Base-by-base conservation (phyloP, 2,329 filamentous ascomycete genomes). In the Tolypocladium pustulatum region DNA sequence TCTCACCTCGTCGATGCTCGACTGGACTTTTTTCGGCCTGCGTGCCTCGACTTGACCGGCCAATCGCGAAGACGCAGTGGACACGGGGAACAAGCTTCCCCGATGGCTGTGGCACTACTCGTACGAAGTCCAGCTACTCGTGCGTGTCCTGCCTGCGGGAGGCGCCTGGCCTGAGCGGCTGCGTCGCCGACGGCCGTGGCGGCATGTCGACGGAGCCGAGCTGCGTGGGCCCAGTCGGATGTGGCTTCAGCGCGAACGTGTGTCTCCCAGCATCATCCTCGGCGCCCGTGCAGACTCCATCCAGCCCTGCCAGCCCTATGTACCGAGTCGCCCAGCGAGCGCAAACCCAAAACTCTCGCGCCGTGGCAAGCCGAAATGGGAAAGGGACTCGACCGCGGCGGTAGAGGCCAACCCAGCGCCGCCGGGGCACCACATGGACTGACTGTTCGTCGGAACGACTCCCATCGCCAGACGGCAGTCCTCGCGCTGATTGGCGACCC, bases 1-100 rank as follows among this genome's bases (percentile, higher is more conserved):
- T 54, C 53, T 55, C 53, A 40, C 53, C 36, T 55, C 53, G 53
- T 55, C 53, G 53, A 55, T 36, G n/a, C 25, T 40, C 37, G 52
- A 17, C 53, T 25, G 22, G 25, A 6, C 37, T 40, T 30, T 40
- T 30, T 10, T 12, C 13, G 7, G 20, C 13, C 52, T 36, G 9
- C n/a, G 27, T 3, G n/a, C 34, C 52, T 40, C 27, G 36, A 55
- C 54, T 55, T 34, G 53, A 37, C 54, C 57, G 57, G 55, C 57
- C 57, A 59, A 59, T 59, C 57, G 57, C 57, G 46, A 56, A 22
- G 54, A 13, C 7, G 34, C 22, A 49, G 41, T 9, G 57, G 57
- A 37, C 55, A 56, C 54, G 25, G 57, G 57, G 57, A 30, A 20
- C 17, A 20, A 4, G 36, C 36, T 55, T 41, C 54, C 37, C 53